These are phyloP conservation scores for Chenopodium formosanum DNA, from an alignment of 148 eudicot species.

Conservation along the genomic window DNA sequence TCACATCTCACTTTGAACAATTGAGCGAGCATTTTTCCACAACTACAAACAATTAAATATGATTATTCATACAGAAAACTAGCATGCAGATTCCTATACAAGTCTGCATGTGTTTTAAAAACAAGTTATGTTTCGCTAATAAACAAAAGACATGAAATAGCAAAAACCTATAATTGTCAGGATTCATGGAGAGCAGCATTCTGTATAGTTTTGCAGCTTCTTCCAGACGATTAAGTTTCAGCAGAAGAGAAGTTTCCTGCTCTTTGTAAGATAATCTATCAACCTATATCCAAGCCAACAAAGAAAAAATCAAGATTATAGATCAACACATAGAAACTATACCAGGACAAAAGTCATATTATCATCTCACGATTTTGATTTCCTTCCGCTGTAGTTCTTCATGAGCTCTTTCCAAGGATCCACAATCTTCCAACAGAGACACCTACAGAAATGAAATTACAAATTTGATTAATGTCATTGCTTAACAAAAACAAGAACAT, in stretches of 20 bases:
- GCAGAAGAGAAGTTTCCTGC: slow-evolving; percentile 83
- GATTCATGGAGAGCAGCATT: slow-evolving; percentile 81
- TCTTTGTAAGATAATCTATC: slow-evolving; percentile 86
- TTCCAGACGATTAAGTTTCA: slow-evolving; percentile 67
- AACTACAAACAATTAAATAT: background rate
- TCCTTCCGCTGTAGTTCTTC: slow-evolving; percentile 80
- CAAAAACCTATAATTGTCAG: slow-evolving; percentile 91
- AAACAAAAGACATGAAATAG: slow-evolving; percentile 13
- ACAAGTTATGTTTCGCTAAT: background rate
- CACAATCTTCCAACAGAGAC: slow-evolving; percentile 88
- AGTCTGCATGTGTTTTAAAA: background rate
- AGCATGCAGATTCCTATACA: background rate
- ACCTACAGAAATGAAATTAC: slow-evolving; percentile 42
- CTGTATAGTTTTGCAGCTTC: slow-evolving; percentile 72
- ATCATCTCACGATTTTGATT: slow-evolving; percentile 65
- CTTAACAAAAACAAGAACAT: background rate
- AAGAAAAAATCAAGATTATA: slow-evolving; percentile 19
- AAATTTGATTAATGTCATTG: background rate
- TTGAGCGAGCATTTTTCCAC: background rate
- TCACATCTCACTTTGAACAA: background rate
- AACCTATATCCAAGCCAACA: slow-evolving; percentile 43
- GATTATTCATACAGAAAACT: background rate
- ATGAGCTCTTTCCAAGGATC: slow-evolving; percentile 70
- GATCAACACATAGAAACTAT: background rate
- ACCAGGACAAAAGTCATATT: background rate